These are phyloP conservation scores for Hondaea fermentalgiana DNA, from an alignment of 108 stramenopile genomes.

Conservation along the genomic window DNA sequence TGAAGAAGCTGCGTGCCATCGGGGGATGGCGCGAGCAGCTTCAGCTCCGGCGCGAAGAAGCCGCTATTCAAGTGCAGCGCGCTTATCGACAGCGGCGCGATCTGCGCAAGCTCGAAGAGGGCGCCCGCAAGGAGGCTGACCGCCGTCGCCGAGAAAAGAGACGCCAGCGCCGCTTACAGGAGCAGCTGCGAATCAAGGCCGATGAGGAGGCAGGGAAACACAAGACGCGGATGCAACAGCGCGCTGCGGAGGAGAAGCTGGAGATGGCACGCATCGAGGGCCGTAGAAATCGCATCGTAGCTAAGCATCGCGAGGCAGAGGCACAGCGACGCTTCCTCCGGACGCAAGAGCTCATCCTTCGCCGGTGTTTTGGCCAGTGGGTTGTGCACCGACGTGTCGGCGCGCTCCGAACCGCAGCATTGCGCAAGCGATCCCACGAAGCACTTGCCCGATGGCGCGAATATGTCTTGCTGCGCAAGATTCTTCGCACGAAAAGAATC, in stretches of 20 bases:
- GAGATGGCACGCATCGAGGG: neutral
- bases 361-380: neutral
- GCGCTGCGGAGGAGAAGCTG: neutral
- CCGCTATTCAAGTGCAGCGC: neutral
- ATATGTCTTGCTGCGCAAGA: neutral
- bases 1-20: neutral
- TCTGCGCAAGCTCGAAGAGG: neutral
- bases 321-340: neutral
- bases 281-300: neutral
- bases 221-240: neutral
- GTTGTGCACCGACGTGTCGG: neutral
- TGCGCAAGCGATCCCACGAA: too few species aligned
- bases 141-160: neutral
- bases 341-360: neutral
- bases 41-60: neutral
- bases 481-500: neutral
- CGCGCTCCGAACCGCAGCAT: neutral
- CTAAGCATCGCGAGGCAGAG: neutral
- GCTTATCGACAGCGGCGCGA: neutral
- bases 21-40: constrained; percentile 10
- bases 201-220: neutral
- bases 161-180: neutral
- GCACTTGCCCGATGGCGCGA: neutral
- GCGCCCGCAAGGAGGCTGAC: neutral
- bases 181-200: neutral